Evolutionary conservation across 768 basidiomycete genomes (phyloP).

Genomic region (Coprinopsis cinerea): DNA sequence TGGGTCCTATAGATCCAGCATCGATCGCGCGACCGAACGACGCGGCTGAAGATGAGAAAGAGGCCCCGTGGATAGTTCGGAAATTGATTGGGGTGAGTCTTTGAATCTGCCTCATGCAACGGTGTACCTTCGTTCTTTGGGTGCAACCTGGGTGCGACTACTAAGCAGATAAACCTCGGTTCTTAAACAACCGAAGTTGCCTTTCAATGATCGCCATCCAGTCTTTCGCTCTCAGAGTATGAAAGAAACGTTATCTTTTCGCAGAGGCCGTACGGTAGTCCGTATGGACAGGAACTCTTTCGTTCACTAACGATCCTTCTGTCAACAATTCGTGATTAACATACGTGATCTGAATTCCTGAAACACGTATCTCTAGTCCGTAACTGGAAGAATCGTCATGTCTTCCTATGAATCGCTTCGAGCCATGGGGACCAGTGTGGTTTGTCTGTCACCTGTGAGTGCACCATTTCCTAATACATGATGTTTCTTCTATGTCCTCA

Average conservation of each 20-base stretch:
- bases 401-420: slow-evolving; percentile 58
- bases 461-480: no score
- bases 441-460: slow-evolving; percentile 58
- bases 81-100: slow-evolving; percentile 60
- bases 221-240: no score
- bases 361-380: slow-evolving; percentile 32
- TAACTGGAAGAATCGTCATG: slow-evolving; percentile 58
- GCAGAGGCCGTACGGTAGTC: not conserved
- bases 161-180: no score
- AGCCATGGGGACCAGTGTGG: slow-evolving; percentile 50
- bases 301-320: not conserved
- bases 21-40: slow-evolving; percentile 26
- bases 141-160: no score
- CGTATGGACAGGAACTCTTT: not conserved
- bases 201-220: not conserved
- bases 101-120: no score
- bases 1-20: slow-evolving; percentile 46
- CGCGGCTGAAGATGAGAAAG: slow-evolving; percentile 52
- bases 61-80: slow-evolving; percentile 57
- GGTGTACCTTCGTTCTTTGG: no score
- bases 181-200: not conserved
- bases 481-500: no score
- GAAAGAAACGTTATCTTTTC: no score
- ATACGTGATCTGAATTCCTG: no score
- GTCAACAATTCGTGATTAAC: not conserved